Evolutionary conservation across 2,329 filamentous ascomycete species (phyloP).

Genomic region (Microdochium bolleyi): DNA sequence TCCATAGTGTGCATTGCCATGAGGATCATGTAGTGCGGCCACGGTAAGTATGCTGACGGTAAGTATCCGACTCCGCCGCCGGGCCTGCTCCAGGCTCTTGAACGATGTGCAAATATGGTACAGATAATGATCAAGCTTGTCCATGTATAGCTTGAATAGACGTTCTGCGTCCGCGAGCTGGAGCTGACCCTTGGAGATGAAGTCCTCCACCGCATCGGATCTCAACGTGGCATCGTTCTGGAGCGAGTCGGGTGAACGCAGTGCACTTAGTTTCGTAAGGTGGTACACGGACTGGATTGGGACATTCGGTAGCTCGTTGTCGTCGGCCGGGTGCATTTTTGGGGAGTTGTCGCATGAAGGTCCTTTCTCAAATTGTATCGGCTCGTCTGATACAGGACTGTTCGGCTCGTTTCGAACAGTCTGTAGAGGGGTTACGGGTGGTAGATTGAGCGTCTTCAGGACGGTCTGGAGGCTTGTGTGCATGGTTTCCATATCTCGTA

Average conservation of each 20-base stretch:
- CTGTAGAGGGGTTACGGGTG: slow-evolving; percentile 7
- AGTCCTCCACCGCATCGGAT: slow-evolving; percentile 21
- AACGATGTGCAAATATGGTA: slow-evolving; percentile 43
- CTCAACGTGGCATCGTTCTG: background rate
- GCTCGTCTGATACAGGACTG: slow-evolving; percentile 8
- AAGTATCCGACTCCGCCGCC: slow-evolving; percentile 45
- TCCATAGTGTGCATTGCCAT: slow-evolving; percentile 8
- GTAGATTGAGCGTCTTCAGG: slow-evolving; percentile 7
- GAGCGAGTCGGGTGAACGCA: slow-evolving; percentile 22
- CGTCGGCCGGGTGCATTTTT: slow-evolving; percentile 13
- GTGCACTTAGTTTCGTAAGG: slow-evolving; percentile 25
- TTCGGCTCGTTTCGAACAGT: slow-evolving; percentile 5
- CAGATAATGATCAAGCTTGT: slow-evolving; percentile 40
- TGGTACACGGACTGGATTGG: slow-evolving; percentile 30
- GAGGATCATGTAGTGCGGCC: slow-evolving; percentile 29
- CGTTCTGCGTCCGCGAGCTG: slow-evolving; percentile 39
- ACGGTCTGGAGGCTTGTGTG: slow-evolving; percentile 10
- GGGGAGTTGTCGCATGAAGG: slow-evolving; percentile 17
- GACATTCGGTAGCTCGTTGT: slow-evolving; percentile 25
- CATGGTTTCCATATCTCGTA: slow-evolving; percentile 13
- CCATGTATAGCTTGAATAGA: slow-evolving; percentile 40
- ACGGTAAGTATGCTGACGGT: slow-evolving; percentile 40
- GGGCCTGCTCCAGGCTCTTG: slow-evolving; percentile 38
- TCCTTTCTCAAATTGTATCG: slow-evolving; percentile 5
- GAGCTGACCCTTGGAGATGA: slow-evolving; percentile 34